Conservation (phyloP, 306 rosid genomes). For the Vigna nakashimae region DNA sequence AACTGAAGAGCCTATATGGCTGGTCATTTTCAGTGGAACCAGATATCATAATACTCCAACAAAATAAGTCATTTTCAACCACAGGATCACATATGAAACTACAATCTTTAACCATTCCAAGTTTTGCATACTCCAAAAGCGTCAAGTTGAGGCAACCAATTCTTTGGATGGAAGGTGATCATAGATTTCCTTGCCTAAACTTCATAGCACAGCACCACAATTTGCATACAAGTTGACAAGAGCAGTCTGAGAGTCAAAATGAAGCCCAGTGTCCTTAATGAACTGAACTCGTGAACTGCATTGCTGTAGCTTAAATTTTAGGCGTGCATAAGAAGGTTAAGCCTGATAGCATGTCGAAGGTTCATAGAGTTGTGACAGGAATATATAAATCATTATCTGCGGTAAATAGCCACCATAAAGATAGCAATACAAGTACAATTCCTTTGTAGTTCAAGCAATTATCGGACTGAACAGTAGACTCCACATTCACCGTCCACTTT, state of each 20-base stretch:
- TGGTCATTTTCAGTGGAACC: constrained; percentile 74
- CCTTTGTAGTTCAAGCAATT: neutral
- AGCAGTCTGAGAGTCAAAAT: constrained; percentile 52
- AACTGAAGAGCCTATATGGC: constrained; percentile 67
- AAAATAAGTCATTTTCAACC: constrained; percentile 67
- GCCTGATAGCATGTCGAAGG: neutral
- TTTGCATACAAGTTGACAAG: constrained; percentile 72
- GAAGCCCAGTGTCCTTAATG: constrained; percentile 36
- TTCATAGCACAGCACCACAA: constrained; percentile 67
- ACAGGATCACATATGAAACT: constrained; percentile 69
- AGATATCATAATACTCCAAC: constrained; percentile 86
- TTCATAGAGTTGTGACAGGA: neutral
- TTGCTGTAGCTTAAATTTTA: constrained; percentile 50
- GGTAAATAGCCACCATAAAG: neutral
- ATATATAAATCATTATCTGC: neutral
- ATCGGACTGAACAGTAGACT: neutral
- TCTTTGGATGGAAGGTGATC: constrained; percentile 53
- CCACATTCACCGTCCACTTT: constrained; percentile 1
- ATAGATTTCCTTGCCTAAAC: constrained; percentile 60
- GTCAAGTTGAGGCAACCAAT: constrained; percentile 71
- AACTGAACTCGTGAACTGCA: constrained; percentile 48
- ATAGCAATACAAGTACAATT: neutral
- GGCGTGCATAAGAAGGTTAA: constrained; percentile 22
- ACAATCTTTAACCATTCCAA: constrained; percentile 61
- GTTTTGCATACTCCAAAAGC: constrained; percentile 74